Evolutionary conservation across 805 yeast species (phyloP).

Genomic region (Starmerella roubikii): DNA sequence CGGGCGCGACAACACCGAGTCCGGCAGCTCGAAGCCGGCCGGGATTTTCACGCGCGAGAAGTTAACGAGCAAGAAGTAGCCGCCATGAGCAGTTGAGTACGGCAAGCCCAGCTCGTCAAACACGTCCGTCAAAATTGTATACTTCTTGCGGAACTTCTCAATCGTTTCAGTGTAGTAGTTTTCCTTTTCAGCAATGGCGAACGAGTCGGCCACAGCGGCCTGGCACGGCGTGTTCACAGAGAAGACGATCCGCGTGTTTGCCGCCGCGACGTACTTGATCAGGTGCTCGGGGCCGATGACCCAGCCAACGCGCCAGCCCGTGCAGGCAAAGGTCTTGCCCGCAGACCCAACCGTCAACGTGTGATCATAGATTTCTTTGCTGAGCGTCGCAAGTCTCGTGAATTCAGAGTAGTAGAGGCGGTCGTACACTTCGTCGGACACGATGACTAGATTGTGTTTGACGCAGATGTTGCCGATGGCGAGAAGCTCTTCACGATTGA

Average conservation of each 20-base stretch:
- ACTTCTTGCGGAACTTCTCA: conserved; percentile 54
- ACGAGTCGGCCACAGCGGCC: conserved; percentile 76
- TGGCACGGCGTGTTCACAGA: conserved; percentile 84
- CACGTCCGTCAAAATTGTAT: conserved; percentile 53
- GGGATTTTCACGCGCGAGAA: conserved; percentile 75
- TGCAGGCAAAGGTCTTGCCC: conserved; percentile 96
- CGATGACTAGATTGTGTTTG: conserved; percentile 63
- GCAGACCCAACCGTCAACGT: conserved; percentile 93
- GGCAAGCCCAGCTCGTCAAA: conserved; percentile 84
- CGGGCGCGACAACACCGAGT: conserved; percentile 51
- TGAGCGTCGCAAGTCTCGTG: conserved; percentile 70
- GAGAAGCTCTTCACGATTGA: conserved; percentile 58
- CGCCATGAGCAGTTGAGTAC: conserved; percentile 84
- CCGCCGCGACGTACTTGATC: conserved; percentile 67
- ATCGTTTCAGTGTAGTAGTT: conserved; percentile 62
- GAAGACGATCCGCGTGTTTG: conserved; percentile 91
- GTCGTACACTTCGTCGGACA: conserved; percentile 94
- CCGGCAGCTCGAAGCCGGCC: conserved; percentile 54
- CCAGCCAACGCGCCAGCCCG: conserved; percentile 99
- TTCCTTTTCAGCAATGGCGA: conserved; percentile 45
- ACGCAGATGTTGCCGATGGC: conserved; percentile 73
- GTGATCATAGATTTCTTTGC: conserved; percentile 63
- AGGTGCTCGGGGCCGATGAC: conserved; percentile 75
- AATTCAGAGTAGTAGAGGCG: conserved; percentile 65
- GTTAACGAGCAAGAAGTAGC: conserved; percentile 82